phyloP scores from a whole-genome alignment of 441 rosid genomes.

The Viola pubescens region DNA sequence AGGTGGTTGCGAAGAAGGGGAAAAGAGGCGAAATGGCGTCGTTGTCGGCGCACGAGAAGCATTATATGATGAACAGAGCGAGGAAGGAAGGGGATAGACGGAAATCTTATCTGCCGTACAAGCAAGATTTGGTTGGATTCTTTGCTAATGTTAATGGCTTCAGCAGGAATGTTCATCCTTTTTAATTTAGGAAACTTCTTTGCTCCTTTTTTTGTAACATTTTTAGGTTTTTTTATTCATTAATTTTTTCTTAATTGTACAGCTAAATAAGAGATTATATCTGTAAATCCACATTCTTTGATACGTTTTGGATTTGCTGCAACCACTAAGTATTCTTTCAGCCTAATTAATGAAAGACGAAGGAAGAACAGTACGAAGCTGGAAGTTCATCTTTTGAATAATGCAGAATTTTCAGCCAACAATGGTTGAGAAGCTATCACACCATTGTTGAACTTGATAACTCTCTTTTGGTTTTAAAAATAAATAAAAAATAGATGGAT shows the following conservation, averaged over 20 bases:
- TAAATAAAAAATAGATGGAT: too few species aligned
- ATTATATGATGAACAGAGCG: slow-evolving; percentile 48
- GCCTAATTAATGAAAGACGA: too few species aligned
- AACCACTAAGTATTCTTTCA: too few species aligned
- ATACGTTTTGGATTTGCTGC: too few species aligned
- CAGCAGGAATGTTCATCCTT: slow-evolving; percentile 71
- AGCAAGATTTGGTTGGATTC: slow-evolving; percentile 53
- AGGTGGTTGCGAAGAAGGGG: slow-evolving; percentile 18
- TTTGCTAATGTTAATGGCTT: slow-evolving; percentile 59
- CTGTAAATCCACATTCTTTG: too few species aligned
- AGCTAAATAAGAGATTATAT: not conserved
- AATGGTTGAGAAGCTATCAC: too few species aligned
- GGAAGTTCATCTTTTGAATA: too few species aligned
- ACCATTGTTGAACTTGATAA: too few species aligned
- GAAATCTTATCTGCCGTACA: slow-evolving; percentile 63
- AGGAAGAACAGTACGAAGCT: too few species aligned
- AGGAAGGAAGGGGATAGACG: slow-evolving; percentile 44
- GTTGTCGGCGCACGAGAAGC: slow-evolving; percentile 52
- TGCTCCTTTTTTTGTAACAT: not conserved
- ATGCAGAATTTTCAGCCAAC: too few species aligned
- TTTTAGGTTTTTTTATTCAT: not conserved
- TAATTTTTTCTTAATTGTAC: not conserved
- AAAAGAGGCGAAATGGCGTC: slow-evolving; percentile 23
- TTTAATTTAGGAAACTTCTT: slow-evolving; percentile 15
- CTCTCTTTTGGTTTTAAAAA: too few species aligned